These are phyloP conservation scores for Pythium dissimile DNA, from an alignment of 352 stramenopile genomes.

Conservation along the genomic window DNA sequence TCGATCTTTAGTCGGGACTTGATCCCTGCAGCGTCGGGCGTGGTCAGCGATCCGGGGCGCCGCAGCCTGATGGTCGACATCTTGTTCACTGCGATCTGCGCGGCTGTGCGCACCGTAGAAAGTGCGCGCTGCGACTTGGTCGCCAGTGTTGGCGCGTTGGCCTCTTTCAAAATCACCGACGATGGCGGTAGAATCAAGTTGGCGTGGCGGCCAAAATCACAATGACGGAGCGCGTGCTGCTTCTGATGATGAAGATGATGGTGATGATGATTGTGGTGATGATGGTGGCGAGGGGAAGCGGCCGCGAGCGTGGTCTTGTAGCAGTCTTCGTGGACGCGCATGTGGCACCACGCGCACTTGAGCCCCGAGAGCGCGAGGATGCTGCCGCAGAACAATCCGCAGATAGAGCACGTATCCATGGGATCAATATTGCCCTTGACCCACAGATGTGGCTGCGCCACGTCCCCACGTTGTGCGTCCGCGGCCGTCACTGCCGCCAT, in stretches of 20 bases:
- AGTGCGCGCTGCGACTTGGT: constrained; percentile 65
- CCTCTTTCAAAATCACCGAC: constrained; percentile 44
- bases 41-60: constrained; percentile 22
- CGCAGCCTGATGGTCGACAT: constrained; percentile 71
- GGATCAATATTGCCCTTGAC: constrained; percentile 84
- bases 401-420: constrained; percentile 77
- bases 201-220: constrained; percentile 64
- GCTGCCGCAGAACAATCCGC: constrained; percentile 74
- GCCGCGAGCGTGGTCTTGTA: constrained; percentile 38
- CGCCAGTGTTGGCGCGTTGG: constrained; percentile 10
- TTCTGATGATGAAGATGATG: constrained; percentile 12
- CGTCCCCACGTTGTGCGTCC: not conserved
- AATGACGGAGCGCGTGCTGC: constrained; percentile 43
- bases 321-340: constrained; percentile 76
- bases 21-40: not conserved
- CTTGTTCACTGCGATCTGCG: constrained; percentile 61
- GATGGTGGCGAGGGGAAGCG: constrained; percentile 2
- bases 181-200: constrained; percentile 65
- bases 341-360: constrained; percentile 81
- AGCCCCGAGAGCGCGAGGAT: constrained; percentile 78
- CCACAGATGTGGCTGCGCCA: constrained; percentile 57
- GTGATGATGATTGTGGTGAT: constrained; percentile 25
- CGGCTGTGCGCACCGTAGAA: constrained; percentile 61
- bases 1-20: not conserved
- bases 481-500: constrained; percentile 13